Evolutionary conservation across 768 basidiomycete species (phyloP).

Genomic region (Lanmaoa pseudosensibilis): DNA sequence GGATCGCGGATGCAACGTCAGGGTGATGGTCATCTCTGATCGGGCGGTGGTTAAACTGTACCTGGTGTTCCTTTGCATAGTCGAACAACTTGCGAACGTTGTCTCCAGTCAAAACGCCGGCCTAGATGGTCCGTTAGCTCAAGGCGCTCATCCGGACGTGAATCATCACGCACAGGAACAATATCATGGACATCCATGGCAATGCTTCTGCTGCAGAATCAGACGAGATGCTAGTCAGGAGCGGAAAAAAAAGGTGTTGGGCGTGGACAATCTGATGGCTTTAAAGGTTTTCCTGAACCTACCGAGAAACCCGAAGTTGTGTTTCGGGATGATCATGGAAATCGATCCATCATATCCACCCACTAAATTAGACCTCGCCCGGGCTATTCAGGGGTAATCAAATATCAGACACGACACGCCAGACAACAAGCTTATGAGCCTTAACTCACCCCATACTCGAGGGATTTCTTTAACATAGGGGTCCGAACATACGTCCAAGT

Average conservation of each 20-base stretch:
- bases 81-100: slow-evolving; percentile 94
- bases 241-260: not conserved
- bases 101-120: slow-evolving; percentile 94
- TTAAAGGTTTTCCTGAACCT: slow-evolving; percentile 9
- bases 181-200: slow-evolving; percentile 81
- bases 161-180: slow-evolving; percentile 64
- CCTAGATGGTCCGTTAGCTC: slow-evolving; percentile 42
- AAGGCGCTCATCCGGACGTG: not conserved
- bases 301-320: slow-evolving; percentile 7
- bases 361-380: slow-evolving; percentile 33
- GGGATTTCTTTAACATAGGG: slow-evolving; percentile 31
- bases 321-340: not conserved
- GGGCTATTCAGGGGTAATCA: not conserved
- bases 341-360: slow-evolving; percentile 2
- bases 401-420: not conserved
- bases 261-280: not conserved
- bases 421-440: no score
- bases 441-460: slow-evolving; percentile 26
- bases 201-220: slow-evolving; percentile 4
- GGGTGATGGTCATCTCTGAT: not conserved
- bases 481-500: slow-evolving; percentile 41
- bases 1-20: slow-evolving; percentile 14
- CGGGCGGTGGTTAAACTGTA: slow-evolving; percentile 32
- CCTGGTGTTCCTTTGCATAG: slow-evolving; percentile 88
- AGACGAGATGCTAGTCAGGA: slow-evolving; percentile 10